These are phyloP conservation scores for Globisporangium cystogenes DNA, from an alignment of 352 stramenopile species.

Conservation along the genomic window DNA sequence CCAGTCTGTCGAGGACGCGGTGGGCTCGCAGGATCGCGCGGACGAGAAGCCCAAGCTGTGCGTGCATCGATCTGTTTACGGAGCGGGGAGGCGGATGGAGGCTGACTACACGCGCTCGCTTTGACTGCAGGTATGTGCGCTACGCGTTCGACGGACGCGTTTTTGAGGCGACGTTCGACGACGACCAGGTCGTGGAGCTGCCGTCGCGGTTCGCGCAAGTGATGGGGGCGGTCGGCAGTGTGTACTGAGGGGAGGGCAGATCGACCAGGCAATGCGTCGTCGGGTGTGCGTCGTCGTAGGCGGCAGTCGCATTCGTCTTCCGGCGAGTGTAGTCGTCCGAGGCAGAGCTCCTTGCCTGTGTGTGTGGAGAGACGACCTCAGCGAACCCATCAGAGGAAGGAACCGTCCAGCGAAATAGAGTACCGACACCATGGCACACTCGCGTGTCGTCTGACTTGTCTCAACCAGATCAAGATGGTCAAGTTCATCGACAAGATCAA, in stretches of 20 bases:
- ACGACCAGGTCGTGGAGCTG: slow-evolving; percentile 63
- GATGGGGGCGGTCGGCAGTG: slow-evolving; percentile 60
- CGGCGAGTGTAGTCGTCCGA: too few species aligned
- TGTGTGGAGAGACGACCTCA: too few species aligned
- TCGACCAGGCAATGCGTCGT: too few species aligned
- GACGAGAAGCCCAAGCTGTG: slow-evolving; percentile 52
- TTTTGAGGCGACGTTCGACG: slow-evolving; percentile 80
- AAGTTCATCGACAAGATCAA: slow-evolving; percentile 37
- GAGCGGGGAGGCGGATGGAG: background rate
- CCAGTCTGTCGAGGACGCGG: slow-evolving; percentile 32
- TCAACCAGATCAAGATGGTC: slow-evolving; percentile 39
- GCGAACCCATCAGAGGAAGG: too few species aligned
- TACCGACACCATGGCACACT: too few species aligned
- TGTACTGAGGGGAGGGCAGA: slow-evolving; percentile 39
- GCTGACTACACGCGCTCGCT: background rate
- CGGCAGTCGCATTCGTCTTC: too few species aligned
- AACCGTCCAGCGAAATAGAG: too few species aligned
- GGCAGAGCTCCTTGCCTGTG: too few species aligned
- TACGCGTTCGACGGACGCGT: slow-evolving; percentile 69
- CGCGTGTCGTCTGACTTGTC: too few species aligned
- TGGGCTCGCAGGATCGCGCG: background rate
- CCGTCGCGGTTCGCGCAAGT: slow-evolving; percentile 62
- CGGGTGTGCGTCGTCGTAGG: too few species aligned
- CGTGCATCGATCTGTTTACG: slow-evolving; percentile 12
- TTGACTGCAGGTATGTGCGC: slow-evolving; percentile 52